Base-by-base conservation (phyloP, 495 filamentous ascomycete genomes). In the Talaromyces nanjingensis region DNA sequence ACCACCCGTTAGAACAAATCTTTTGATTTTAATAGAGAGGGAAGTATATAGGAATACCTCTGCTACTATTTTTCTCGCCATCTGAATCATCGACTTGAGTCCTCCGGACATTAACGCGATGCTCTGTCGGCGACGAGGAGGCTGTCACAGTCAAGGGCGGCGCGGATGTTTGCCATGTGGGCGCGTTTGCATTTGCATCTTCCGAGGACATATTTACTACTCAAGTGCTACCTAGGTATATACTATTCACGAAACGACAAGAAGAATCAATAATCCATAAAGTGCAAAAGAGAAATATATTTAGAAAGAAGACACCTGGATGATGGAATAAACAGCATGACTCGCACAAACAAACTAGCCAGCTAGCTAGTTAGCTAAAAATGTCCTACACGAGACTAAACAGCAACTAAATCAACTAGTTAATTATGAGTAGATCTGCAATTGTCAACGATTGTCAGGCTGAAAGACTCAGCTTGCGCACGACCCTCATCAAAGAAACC, bases 91-190 rank as follows among this genome's bases (percentile, higher is more conserved):
- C 39, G 39, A n/a, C 4, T 18, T 11, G 14, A 16, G 14, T 45
- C 33, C 33, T 12, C 11, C 33, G 11, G 11, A 37, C 9, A 6
- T 37, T 42, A 9, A 42, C 3, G n/a, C 45, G 45, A 49, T 9
- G 12, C 6, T 60, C 59, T 2, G 59, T 60, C 39, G 59, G 59
- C 59, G 59, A 60, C 34, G 59, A 60, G 18, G 59, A 60, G 2
- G 59, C 59, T 9, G 59, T 60, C 7, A 60, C 34, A 3, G 59
- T 60, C 14, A 60, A 22, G 3, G 59, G 59, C 34, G 59, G 59
- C 37, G 37, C 37, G 37, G 37, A 37, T 25, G 49, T 5, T 54
- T 54, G 49, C 49, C 49, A 54, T 24, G 49, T 22, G 11, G 33
- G 18, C 9, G 27, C 27, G 8, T 31, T 31, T 31, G 29, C 29